Evolutionary conservation across 2,329 filamentous ascomycete species (phyloP).

Genomic region (Neocucurbitaria cava): DNA sequence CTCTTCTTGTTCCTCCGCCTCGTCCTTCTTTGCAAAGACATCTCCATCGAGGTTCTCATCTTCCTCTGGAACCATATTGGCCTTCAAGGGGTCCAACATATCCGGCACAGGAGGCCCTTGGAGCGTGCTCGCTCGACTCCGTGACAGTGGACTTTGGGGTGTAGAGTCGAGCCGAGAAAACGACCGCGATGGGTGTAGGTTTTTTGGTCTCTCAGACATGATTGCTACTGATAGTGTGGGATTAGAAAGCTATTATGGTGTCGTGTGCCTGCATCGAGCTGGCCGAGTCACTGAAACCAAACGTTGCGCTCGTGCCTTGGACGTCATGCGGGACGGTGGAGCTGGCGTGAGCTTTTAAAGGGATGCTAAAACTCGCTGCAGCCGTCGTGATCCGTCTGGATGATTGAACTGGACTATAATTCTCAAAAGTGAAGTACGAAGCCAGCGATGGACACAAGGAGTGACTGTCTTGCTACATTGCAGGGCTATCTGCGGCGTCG

Average conservation of each 20-base stretch:
- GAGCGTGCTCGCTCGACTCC: conserved; percentile 56
- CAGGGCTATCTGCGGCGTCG: background rate
- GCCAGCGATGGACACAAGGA: background rate
- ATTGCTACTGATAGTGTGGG: conserved; percentile 10
- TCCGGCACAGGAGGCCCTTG: conserved; percentile 52
- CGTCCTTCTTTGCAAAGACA: conserved; percentile 51
- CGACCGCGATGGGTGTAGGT: conserved; percentile 54
- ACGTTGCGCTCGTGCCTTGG: conserved; percentile 29
- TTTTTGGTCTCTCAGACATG: conserved; percentile 43
- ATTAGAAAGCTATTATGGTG: conserved; percentile 12
- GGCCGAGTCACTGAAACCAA: conserved; percentile 29
- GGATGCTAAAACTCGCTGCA: conserved; percentile 4
- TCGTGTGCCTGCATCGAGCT: conserved; percentile 37
- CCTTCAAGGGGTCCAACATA: conserved; percentile 53
- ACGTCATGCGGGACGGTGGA: conserved; percentile 43
- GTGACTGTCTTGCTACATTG: background rate
- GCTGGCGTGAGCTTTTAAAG: conserved; percentile 11
- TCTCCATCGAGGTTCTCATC: conserved; percentile 45
- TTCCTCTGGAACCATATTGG: conserved; percentile 43
- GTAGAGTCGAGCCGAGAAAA: conserved; percentile 58
- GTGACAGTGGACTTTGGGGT: conserved; percentile 42
- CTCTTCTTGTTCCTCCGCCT: conserved; percentile 35
- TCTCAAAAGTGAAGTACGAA: background rate
- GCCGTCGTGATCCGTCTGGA: background rate
- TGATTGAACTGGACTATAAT: background rate